These are phyloP conservation scores for Bacterosira constricta DNA, from an alignment of 108 stramenopile genomes.

Conservation along the genomic window DNA sequence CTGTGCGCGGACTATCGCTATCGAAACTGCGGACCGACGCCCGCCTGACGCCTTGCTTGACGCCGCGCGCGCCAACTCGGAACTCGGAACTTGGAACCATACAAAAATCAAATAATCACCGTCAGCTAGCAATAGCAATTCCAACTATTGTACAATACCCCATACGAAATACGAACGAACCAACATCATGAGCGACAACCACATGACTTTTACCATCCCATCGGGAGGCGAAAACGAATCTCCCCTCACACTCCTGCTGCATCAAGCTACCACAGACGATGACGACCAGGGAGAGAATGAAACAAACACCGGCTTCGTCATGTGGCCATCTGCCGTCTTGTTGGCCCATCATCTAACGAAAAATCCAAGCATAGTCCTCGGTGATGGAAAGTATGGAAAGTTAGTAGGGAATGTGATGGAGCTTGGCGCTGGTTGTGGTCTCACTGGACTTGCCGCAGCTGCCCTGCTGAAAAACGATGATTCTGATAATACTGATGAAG, in stretches of 20 bases:
- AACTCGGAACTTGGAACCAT: no score
- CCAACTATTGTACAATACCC: no score
- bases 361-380: conserved; percentile 39
- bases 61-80: no score
- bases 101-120: no score
- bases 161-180: no score
- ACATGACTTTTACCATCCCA: conserved; percentile 8
- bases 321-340: conserved; percentile 83
- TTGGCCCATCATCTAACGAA: conserved; percentile 60
- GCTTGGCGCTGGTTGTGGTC: conserved; percentile 78
- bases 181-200: not conserved
- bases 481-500: conserved; percentile 13
- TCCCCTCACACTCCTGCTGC: conserved; percentile 41
- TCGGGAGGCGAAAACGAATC: conserved; percentile 40
- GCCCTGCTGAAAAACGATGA: conserved; percentile 7
- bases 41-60: no score
- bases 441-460: conserved; percentile 68
- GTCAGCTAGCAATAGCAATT: no score
- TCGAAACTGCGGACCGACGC: no score
- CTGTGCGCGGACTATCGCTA: no score
- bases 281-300: conserved; percentile 15
- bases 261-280: conserved; percentile 23
- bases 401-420: conserved; percentile 57
- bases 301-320: conserved; percentile 50
- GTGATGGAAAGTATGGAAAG: conserved; percentile 8